Evolutionary conservation across 371 early-diverging fungal species (phyloP).

Genomic region (Actinomortierella ambigua): DNA sequence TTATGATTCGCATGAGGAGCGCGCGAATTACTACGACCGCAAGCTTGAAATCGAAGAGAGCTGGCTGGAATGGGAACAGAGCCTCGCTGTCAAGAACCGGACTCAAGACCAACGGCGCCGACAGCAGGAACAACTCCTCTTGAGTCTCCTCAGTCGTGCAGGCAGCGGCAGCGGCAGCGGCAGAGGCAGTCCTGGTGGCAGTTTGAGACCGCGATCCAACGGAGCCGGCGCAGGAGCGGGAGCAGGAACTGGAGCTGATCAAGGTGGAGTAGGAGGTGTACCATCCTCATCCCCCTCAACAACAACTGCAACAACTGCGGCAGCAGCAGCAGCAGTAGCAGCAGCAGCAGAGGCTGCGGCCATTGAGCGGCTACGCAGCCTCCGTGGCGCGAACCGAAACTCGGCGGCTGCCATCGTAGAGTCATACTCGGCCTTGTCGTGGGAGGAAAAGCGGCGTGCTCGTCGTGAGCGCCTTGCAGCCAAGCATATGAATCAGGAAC

Average conservation of each 20-base stretch:
- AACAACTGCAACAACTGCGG: constrained; percentile 9
- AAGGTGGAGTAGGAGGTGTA: background rate
- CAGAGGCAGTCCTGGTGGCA: background rate
- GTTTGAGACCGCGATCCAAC: background rate
- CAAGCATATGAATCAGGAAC: constrained; percentile 15
- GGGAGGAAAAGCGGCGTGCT: constrained; percentile 34
- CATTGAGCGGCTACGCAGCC: constrained; percentile 12
- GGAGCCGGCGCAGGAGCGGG: background rate
- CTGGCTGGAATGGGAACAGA: constrained; percentile 44
- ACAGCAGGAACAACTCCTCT: constrained; percentile 20
- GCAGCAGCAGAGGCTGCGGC: constrained; percentile 3
- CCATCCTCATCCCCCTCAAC: constrained; percentile 5
- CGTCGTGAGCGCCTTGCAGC: constrained; percentile 26
- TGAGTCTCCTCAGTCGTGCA: constrained; percentile 8
- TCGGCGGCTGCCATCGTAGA: constrained; percentile 35
- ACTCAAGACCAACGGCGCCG: constrained; percentile 25
- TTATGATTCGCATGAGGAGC: constrained; percentile 38
- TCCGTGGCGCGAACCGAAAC: constrained; percentile 24
- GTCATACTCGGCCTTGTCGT: constrained; percentile 24
- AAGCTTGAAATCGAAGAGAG: constrained; percentile 39
- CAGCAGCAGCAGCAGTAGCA: constrained; percentile 18
- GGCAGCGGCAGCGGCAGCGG: constrained; percentile 3
- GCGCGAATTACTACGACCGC: constrained; percentile 25
- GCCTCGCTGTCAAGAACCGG: constrained; percentile 27
- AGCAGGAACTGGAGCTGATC: background rate